Evolutionary conservation across 2,329 filamentous ascomycete genomes (phyloP).

Genomic region (Trichoderma koningiopsis): DNA sequence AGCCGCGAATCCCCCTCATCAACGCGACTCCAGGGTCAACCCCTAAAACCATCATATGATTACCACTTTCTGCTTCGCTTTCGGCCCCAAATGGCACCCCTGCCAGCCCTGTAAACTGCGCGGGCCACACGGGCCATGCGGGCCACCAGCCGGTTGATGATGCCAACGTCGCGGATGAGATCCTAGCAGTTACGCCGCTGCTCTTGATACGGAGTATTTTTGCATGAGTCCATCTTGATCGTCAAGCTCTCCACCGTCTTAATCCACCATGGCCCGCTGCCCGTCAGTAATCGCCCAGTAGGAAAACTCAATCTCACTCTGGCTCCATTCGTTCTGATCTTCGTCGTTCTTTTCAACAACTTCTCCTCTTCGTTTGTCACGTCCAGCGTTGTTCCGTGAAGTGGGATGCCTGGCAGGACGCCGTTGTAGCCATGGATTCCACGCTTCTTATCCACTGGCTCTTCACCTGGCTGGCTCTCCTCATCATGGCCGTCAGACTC

Average conservation of each 20-base stretch:
- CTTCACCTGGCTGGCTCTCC: constrained; percentile 32
- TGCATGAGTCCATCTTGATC: constrained; percentile 4
- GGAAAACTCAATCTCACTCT: background rate
- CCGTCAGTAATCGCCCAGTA: background rate
- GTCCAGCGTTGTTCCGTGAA: background rate
- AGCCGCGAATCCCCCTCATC: background rate
- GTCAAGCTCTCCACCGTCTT: constrained; percentile 8
- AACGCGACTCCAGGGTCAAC: background rate
- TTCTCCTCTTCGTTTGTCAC: background rate
- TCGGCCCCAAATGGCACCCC: background rate
- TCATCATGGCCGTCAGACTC: constrained; percentile 31
- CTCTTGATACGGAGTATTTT: background rate
- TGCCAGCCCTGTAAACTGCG: background rate
- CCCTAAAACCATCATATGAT: background rate
- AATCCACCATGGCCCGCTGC: constrained; percentile 5
- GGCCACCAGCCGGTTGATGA: background rate
- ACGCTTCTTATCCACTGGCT: constrained; percentile 32
- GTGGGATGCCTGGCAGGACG: constrained; percentile 1
- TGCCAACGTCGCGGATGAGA: background rate
- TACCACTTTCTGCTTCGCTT: background rate
- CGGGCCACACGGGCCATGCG: background rate
- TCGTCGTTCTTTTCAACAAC: background rate
- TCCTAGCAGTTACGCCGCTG: background rate
- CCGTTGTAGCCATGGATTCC: constrained; percentile 25
- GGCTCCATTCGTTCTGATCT: background rate